A percentile compares a stretch with the other conserved stretches of the same genome.
These are phyloP conservation scores for Oxyria digyna DNA, from an alignment of 148 eudicot species.

Conservation along the genomic window DNA sequence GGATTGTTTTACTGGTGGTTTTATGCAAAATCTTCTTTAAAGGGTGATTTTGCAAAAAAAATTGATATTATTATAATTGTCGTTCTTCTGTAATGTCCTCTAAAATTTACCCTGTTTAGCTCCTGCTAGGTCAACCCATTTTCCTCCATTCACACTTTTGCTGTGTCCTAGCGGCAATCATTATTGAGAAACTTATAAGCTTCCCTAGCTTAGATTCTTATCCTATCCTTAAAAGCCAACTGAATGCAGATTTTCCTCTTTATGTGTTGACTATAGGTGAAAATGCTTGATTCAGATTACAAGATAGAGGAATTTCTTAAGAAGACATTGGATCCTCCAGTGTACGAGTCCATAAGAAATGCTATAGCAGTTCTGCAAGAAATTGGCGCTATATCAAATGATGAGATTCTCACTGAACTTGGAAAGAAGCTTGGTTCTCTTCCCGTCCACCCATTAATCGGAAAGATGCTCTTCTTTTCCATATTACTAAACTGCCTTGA, in stretches of 20 bases:
- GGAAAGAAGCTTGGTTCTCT: constrained; percentile 67
- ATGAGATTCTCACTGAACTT: constrained; percentile 71
- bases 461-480: constrained; percentile 90
- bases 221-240: background rate
- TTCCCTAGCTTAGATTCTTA: background rate
- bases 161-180: background rate
- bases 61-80: background rate
- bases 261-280: constrained; percentile 44
- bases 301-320: constrained; percentile 62
- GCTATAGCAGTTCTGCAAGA: constrained; percentile 73
- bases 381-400: constrained; percentile 71
- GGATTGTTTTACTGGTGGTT: background rate
- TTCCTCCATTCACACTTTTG: background rate
- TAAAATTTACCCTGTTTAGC: background rate
- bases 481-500: constrained; percentile 80
- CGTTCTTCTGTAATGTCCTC: background rate
- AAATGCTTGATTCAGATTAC: constrained; percentile 66
- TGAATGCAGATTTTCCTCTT: background rate
- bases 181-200: background rate
- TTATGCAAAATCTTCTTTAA: too few relatives aligned
- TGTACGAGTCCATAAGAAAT: constrained; percentile 62
- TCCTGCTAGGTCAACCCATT: background rate
- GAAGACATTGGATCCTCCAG: constrained; percentile 88
- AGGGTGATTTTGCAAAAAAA: background rate
- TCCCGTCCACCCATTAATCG: constrained; percentile 77